Evolutionary conservation across 352 stramenopile species (phyloP).

Genomic region (Sclerospora graminicola): DNA sequence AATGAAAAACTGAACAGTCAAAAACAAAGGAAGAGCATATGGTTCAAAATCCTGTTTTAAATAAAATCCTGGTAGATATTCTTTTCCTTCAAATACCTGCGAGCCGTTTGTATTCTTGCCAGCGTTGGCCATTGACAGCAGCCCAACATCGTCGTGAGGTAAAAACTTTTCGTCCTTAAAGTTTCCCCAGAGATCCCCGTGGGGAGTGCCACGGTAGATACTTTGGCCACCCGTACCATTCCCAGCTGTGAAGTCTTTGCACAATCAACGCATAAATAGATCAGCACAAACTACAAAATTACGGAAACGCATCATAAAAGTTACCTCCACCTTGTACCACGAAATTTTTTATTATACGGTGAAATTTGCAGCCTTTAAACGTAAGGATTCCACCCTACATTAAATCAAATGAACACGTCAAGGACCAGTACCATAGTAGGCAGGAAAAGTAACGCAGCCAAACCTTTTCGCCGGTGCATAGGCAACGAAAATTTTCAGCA

Average conservation of each 20-base stretch:
- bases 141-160: constrained; percentile 52
- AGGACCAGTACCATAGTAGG: not conserved
- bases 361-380: constrained; percentile 86
- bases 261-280: not conserved
- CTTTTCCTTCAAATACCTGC: no score
- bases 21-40: not conserved
- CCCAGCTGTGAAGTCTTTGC: constrained; percentile 44
- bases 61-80: no score
- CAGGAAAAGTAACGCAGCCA: not conserved
- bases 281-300: not conserved
- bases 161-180: constrained; percentile 79
- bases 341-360: constrained; percentile 90
- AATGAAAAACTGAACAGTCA: constrained; percentile 54
- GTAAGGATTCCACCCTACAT: constrained; percentile 30
- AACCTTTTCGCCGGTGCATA: constrained; percentile 74
- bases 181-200: constrained; percentile 70
- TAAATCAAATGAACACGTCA: not conserved
- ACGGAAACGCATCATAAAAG: not conserved
- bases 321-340: constrained; percentile 79
- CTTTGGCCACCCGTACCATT: constrained; percentile 70
- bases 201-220: constrained; percentile 58
- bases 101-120: constrained; percentile 64
- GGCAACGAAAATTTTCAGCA: constrained; percentile 91
- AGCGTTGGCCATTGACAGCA: constrained; percentile 80
- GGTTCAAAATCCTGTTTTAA: not conserved